These are phyloP conservation scores for Eremochloa ophiuroides DNA, from an alignment of 176 grass and related monocot species.

Conservation along the genomic window DNA sequence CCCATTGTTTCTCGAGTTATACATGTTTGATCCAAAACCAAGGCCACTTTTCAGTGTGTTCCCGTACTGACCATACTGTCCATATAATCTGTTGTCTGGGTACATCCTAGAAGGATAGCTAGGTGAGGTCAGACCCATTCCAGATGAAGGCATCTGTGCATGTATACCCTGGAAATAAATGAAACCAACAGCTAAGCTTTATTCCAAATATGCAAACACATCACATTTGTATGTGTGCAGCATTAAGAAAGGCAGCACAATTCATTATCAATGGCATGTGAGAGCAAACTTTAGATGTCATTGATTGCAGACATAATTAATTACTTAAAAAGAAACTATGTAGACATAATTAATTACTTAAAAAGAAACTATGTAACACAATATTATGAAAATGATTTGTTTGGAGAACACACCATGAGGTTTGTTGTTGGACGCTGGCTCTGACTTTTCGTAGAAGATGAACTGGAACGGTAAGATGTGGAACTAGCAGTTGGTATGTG, in stretches of 20 bases:
- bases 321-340: neutral
- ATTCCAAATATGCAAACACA: neutral
- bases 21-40: conserved; percentile 74
- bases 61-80: conserved; percentile 53
- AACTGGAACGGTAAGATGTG: conserved; percentile 51
- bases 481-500: conserved; percentile 55
- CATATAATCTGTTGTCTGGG: conserved; percentile 58
- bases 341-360: neutral
- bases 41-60: conserved; percentile 53
- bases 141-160: conserved; percentile 42
- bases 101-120: conserved; percentile 67
- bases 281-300: conserved; percentile 13
- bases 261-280: neutral
- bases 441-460: conserved; percentile 54
- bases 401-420: conserved; percentile 49
- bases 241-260: neutral
- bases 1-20: conserved; percentile 66
- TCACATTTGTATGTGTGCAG: neutral
- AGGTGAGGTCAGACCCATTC: conserved; percentile 60
- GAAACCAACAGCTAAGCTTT: conserved; percentile 16
- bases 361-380: neutral
- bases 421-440: conserved; percentile 54
- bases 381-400: conserved; percentile 18
- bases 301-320: neutral
- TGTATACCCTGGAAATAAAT: conserved; percentile 64